Conservation (phyloP, 768 basidiomycete genomes). For the Pleurotus sapidus region DNA sequence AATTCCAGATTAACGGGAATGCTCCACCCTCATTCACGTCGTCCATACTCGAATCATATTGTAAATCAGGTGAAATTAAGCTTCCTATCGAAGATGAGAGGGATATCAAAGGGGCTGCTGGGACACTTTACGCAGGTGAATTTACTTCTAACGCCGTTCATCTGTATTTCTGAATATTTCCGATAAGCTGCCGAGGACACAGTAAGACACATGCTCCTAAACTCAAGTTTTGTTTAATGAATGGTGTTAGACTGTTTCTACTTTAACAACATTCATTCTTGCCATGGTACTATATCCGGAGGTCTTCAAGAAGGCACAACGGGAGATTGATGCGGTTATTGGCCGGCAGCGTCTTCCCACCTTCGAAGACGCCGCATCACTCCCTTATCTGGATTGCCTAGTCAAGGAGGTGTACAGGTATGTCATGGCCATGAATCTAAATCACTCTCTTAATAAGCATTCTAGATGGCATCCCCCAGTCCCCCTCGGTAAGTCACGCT, state of each 20-base stretch:
- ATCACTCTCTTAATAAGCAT: constrained; percentile 6
- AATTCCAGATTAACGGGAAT: constrained; percentile 35
- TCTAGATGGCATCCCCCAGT: constrained; percentile 46
- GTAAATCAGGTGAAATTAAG: constrained; percentile 27
- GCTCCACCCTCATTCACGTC: constrained; percentile 44
- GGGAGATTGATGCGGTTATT: constrained; percentile 47
- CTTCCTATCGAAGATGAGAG: constrained; percentile 41
- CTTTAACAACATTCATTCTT: constrained; percentile 47
- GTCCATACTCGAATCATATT: constrained; percentile 37
- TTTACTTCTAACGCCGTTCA: not conserved
- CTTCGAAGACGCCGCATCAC: constrained; percentile 36
- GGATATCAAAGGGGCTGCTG: constrained; percentile 56
- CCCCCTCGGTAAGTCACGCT: constrained; percentile 28
- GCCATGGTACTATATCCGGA: constrained; percentile 54
- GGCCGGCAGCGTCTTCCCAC: constrained; percentile 45
- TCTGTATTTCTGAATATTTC: not conserved
- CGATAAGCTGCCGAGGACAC: constrained; percentile 37
- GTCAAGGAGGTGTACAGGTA: constrained; percentile 47
- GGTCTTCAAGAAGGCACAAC: constrained; percentile 44
- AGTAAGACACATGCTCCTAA: constrained; percentile 18
- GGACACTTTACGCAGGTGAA: constrained; percentile 48
- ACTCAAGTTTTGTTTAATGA: not conserved
- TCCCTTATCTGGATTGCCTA: constrained; percentile 47
- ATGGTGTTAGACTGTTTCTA: constrained; percentile 42
- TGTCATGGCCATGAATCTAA: constrained; percentile 10